Conservation (phyloP, 345 rosid genomes). For the Reutealis trisperma region DNA sequence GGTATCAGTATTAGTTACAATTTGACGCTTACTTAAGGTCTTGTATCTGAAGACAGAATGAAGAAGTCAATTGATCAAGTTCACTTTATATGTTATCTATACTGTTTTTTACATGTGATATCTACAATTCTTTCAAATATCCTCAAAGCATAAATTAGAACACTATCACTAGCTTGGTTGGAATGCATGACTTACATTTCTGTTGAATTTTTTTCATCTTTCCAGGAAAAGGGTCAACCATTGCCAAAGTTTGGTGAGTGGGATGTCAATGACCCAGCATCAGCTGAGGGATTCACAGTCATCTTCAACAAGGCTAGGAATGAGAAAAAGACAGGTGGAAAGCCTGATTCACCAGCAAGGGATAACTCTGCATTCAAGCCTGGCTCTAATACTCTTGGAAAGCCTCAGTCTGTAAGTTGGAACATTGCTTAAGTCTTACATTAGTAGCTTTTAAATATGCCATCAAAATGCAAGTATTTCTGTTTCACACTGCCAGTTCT, state of each 20-base stretch:
- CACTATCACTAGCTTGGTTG: neutral
- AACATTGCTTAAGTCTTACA: constrained; percentile 1
- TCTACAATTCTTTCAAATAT: neutral
- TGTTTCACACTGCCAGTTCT: neutral
- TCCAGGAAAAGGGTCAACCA: constrained; percentile 29
- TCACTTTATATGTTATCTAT: neutral
- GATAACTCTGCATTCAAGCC: constrained; percentile 39
- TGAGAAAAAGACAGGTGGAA: constrained; percentile 32
- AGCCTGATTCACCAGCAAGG: constrained; percentile 41
- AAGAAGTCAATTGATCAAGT: neutral
- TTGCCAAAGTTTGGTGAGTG: constrained; percentile 42
- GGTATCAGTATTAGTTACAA: neutral
- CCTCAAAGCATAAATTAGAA: neutral
- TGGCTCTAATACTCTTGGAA: constrained; percentile 43
- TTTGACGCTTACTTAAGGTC: neutral
- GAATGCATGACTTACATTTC: constrained; percentile 7
- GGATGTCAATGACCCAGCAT: constrained; percentile 37
- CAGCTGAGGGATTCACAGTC: constrained; percentile 35
- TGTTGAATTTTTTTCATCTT: neutral
- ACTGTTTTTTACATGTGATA: neutral
- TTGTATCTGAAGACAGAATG: neutral
- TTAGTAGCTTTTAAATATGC: constrained; percentile 2
- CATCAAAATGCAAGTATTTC: neutral
- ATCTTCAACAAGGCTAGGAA: constrained; percentile 38
- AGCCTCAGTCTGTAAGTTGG: constrained; percentile 63